Base-by-base conservation (phyloP, 139 green algal genomes). In the Nannochloris sp. region DNA sequence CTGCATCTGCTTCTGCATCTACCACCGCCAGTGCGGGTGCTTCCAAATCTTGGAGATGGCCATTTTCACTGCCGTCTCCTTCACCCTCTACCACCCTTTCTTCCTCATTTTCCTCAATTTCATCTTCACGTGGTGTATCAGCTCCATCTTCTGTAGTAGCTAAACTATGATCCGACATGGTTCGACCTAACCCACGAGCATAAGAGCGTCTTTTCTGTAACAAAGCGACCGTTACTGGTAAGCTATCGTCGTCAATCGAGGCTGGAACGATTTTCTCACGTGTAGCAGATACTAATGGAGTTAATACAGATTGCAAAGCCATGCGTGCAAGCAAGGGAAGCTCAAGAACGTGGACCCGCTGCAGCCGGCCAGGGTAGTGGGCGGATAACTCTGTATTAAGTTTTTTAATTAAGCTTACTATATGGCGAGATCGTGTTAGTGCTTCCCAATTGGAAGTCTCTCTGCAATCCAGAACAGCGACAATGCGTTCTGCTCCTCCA, bases 321-420 rank as follows among this genome's bases (percentile, higher is more conserved):
- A 67, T 74, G 24, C 64, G 57, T 56, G 74, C 54, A 35, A 69
- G 48, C 30, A 71, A 34, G 3, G 76, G 70, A 24, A 80, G 35
- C 42, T 77, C 74, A 61, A 83, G 60, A 51, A 83, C 35, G 57
- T 70, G 71, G 23, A 79, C 44, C 30, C 60, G 62, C 39, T 82
- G 60, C 38, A 83, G 64, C 3, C 68, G 33, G 29, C 61, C 73
- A 14, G 75, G 75, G 36, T 71, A 82, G 53, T 82, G 60, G 19
- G 60, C 31, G 39, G 70, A 67, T n/a, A 82, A 34, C 1, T 55
- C 60, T 10, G 70, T n/a, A 2, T 60, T 60, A 31, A 81, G 44
- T 14, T 38, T 27, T 39, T 76, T 56, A 24, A 61, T 76, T 27
- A 82, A 45, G 27, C 64, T 46, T n/a, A 42, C 34, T 60, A 81